Evolutionary conservation across 306 rosid species (phyloP).

Genomic region (Cotoneaster glaucophyllus): DNA sequence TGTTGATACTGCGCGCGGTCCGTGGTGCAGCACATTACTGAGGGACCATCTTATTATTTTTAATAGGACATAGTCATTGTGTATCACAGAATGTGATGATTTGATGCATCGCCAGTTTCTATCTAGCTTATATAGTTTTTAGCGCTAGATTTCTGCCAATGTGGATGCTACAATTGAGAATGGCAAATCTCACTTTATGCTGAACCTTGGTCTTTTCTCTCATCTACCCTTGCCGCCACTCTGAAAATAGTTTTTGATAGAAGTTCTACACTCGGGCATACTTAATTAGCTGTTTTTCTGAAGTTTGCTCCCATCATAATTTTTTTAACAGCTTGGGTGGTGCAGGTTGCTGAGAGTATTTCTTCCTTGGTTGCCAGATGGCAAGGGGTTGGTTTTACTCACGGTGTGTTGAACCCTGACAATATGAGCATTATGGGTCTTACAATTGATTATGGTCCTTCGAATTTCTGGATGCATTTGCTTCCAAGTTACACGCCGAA

Average conservation of each 20-base stretch:
- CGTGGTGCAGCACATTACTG: too few species aligned
- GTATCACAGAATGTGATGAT: too few species aligned
- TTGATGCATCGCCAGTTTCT: too few species aligned
- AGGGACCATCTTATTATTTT: too few species aligned
- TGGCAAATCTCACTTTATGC: too few species aligned
- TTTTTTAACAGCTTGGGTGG: slow-evolving; percentile 33
- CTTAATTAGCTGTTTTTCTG: slow-evolving; percentile 3
- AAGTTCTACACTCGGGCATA: not conserved
- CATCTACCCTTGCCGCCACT: not conserved
- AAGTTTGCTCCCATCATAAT: slow-evolving; percentile 15
- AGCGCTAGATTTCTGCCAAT: too few species aligned
- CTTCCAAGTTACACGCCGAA: too few species aligned
- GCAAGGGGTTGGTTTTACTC: slow-evolving; percentile 99
- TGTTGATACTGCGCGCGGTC: too few species aligned
- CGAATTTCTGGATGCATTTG: slow-evolving; percentile 98
- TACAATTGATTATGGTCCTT: slow-evolving; percentile 93
- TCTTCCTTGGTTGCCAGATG: slow-evolving; percentile 88
- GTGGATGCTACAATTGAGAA: too few species aligned
- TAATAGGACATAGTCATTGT: too few species aligned
- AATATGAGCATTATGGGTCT: slow-evolving; percentile 99
- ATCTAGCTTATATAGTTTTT: too few species aligned
- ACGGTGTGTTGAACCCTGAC: slow-evolving; percentile 96
- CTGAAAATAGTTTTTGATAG: not conserved
- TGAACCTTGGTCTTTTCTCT: not conserved
- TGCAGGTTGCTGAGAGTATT: slow-evolving; percentile 92